Base-by-base conservation (phyloP, 805 yeast genomes). In the Ogataea angusta region DNA sequence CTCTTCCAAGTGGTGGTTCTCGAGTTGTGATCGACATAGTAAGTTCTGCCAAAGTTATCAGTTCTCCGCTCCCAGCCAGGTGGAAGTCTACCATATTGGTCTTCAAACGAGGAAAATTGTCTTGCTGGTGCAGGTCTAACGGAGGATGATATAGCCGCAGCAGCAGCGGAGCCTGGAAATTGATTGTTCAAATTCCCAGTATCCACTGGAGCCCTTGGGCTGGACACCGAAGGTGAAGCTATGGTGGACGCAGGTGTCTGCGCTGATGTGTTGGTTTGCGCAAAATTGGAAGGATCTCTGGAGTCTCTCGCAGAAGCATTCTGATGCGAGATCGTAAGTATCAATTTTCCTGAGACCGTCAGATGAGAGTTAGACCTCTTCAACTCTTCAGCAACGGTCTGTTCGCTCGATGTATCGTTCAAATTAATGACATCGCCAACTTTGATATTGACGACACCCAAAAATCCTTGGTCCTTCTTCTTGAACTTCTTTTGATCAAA, bases 21-120 rank as follows among this genome's bases (percentile, higher is more conserved):
- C 15, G 96, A 86, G 64, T 91, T 89, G 68, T 93, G 99, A 67
- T 93, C 99, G 26, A 93, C 99, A 61, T 91, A 93, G 66, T 93
- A 93, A 1, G 98, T 91, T 59, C 99, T 79, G 21, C 99, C 99
- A 57, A 89, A 86, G 63, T 89, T 88, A 64, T 93, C 99, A 1
- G 98, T 90, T 67, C 99, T 78, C 54, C 99, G 81, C 66, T 93
- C 99, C 98, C 99, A 93, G 4, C 99, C 99, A 6, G 96, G 88
- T 3, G 99, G 99, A 52, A 93, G 73, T 59, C 96, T 75, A 30
- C 99, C 99, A 55, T 81, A 79, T 63, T 91, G 98, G 67, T 93
- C 99, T 66, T 93, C 99, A 62, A 93, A 93, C 2, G 98, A 87
- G 5, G 95, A 85, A 54, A 82, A 83, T 57, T 83, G 95, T 56